Percentiles rank a stretch among this genome's conserved stretches.
Conservation (phyloP, 2,329 filamentous ascomycete genomes). For the Epichloe aotearoae region DNA sequence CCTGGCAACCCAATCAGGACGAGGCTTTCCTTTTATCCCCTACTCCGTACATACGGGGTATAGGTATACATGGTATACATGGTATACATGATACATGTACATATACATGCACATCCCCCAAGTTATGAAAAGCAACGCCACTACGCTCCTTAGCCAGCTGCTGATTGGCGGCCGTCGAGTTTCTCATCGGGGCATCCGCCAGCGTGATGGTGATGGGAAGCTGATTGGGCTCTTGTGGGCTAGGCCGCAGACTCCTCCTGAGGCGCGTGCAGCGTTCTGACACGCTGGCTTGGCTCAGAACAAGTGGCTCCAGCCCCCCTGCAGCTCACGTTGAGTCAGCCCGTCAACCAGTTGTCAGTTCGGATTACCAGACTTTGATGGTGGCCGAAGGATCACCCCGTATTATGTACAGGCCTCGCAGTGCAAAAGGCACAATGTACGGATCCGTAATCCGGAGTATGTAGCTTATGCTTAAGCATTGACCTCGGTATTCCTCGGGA, state of each 20-base stretch:
- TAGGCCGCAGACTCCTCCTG: neutral
- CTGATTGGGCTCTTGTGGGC: neutral
- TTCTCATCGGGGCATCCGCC: neutral
- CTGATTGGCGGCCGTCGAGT: neutral
- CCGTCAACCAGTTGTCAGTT: too few species aligned
- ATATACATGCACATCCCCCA: too few species aligned
- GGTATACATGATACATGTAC: too few species aligned
- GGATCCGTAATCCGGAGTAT: too few species aligned
- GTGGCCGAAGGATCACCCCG: too few species aligned
- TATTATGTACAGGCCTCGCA: too few species aligned
- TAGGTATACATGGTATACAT: too few species aligned
- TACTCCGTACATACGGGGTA: too few species aligned
- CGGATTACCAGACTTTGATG: too few species aligned
- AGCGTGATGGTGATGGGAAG: neutral
- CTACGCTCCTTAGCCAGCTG: neutral
- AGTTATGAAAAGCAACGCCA: neutral
- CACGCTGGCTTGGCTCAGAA: neutral
- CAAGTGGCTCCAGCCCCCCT: conserved; percentile 1
- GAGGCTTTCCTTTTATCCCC: neutral
- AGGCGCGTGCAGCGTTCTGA: neutral
- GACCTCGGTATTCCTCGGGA: neutral
- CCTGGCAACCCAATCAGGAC: neutral
- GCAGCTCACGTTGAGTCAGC: neutral
- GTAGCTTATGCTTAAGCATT: neutral
- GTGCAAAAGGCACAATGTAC: too few species aligned